A percentile compares a stretch with the other conserved stretches of the same genome.
Evolutionary conservation across 2,329 filamentous ascomycete species (phyloP).

Genomic region (Aspergillus texensis): DNA sequence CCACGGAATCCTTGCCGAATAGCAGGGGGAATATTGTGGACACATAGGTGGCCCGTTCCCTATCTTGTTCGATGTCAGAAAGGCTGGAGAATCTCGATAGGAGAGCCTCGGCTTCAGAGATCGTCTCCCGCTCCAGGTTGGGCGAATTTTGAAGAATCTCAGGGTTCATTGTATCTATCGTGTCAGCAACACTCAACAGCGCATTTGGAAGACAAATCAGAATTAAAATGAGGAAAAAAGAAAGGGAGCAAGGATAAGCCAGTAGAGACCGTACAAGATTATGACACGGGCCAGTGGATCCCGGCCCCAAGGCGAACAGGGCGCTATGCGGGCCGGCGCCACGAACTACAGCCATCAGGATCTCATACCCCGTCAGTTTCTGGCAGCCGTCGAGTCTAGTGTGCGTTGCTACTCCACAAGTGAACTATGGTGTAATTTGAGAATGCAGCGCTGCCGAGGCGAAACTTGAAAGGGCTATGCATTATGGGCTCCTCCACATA

Average conservation of each 20-base stretch:
- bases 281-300: neutral
- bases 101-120: neutral
- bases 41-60: neutral
- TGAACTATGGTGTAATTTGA: neutral
- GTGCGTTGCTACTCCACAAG: neutral
- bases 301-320: neutral
- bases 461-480: too few relatives aligned
- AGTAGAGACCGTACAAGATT: too few relatives aligned
- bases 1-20: slow-evolving; percentile 10
- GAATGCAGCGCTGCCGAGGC: too few relatives aligned
- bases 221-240: neutral
- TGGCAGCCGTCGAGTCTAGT: neutral
- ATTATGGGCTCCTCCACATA: neutral
- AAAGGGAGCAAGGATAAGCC: neutral
- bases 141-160: neutral
- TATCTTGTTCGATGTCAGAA: neutral
- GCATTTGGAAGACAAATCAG: neutral
- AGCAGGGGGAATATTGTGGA: slow-evolving; percentile 4
- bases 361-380: neutral
- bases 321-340: neutral
- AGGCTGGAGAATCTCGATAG: neutral
- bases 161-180: neutral
- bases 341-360: neutral
- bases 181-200: neutral
- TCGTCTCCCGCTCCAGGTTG: neutral